Conservation (phyloP, 768 basidiomycete genomes). For the Leccinum subgranulosum region DNA sequence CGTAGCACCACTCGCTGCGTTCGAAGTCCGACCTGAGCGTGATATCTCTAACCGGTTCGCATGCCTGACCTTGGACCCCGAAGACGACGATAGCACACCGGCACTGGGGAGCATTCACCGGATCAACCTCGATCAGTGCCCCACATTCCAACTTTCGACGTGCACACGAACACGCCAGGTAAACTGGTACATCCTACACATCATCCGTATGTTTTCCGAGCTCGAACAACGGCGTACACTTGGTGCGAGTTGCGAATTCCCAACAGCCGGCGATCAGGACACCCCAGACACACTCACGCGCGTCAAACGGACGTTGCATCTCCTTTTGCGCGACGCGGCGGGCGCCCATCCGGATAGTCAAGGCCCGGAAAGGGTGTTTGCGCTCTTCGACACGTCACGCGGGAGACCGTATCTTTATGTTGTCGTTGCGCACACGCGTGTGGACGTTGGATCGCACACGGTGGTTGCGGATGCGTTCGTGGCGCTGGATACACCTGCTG, state of each 20-base stretch:
- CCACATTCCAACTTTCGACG: conserved; percentile 24
- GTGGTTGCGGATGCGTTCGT: conserved; percentile 48
- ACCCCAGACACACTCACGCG: conserved; percentile 19
- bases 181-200: conserved; percentile 31
- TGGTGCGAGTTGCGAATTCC: no score
- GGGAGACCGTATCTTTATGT: conserved; percentile 36
- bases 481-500: conserved; percentile 29
- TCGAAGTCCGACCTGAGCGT: conserved; percentile 19
- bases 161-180: not conserved
- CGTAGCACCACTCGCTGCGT: conserved; percentile 11
- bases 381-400: conserved; percentile 12
- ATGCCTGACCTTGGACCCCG: conserved; percentile 12
- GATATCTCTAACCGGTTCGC: conserved; percentile 26
- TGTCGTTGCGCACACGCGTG: conserved; percentile 42
- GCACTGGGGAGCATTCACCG: conserved; percentile 39
- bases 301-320: conserved; percentile 32
- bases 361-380: conserved; percentile 12
- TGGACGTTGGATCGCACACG: conserved; percentile 43
- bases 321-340: conserved; percentile 19
- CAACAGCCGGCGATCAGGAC: no score
- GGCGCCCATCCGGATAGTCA: conserved; percentile 5
- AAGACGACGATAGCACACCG: conserved; percentile 4
- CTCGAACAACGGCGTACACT: conserved; percentile 1
- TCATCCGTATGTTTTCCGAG: conserved; percentile 25
- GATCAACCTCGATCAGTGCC: conserved; percentile 35